Percentiles rank a stretch among this genome's conserved stretches.
Evolutionary conservation across 257 asterid species (phyloP).

Genomic region (Misopates orontium): DNA sequence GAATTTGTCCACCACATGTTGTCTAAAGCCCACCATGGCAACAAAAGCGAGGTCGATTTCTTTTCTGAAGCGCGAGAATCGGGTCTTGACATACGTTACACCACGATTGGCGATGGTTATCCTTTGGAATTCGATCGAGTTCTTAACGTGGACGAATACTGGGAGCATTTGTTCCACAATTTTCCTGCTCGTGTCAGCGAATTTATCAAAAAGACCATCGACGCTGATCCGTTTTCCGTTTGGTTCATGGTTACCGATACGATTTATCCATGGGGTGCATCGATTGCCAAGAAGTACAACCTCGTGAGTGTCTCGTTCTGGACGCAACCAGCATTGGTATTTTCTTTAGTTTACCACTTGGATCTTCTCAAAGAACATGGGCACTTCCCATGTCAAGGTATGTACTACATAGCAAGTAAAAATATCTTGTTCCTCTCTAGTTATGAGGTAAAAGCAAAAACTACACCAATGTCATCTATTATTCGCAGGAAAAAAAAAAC

Average conservation of each 20-base stretch:
- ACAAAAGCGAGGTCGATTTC: constrained; percentile 10
- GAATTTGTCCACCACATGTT: no score
- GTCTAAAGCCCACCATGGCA: no score
- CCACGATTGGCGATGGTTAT: constrained; percentile 33
- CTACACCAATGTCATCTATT: no score
- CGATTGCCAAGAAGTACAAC: no score
- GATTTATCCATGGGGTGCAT: constrained; percentile 26
- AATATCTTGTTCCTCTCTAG: no score
- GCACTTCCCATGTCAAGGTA: constrained; percentile 30
- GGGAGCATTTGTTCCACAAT: constrained; percentile 9
- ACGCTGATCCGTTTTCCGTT: constrained; percentile 19
- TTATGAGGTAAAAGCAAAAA: no score
- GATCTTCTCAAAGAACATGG: constrained; percentile 34
- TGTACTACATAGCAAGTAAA: no score
- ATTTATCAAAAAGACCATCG: constrained; percentile 21
- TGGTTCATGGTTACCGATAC: constrained; percentile 35
- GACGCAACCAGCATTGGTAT: constrained; percentile 31
- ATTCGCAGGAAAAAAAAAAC: no score
- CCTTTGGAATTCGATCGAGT: constrained; percentile 31
- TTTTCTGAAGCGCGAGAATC: constrained; percentile 23
- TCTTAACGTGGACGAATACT: background rate
- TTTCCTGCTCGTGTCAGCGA: constrained; percentile 31
- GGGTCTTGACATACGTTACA: constrained; percentile 36
- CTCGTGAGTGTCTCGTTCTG: constrained; percentile 3
- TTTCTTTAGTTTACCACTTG: constrained; percentile 33